These are phyloP conservation scores for Rhynchospora tenuis DNA, from an alignment of 176 grass and related monocot species.

Conservation along the genomic window DNA sequence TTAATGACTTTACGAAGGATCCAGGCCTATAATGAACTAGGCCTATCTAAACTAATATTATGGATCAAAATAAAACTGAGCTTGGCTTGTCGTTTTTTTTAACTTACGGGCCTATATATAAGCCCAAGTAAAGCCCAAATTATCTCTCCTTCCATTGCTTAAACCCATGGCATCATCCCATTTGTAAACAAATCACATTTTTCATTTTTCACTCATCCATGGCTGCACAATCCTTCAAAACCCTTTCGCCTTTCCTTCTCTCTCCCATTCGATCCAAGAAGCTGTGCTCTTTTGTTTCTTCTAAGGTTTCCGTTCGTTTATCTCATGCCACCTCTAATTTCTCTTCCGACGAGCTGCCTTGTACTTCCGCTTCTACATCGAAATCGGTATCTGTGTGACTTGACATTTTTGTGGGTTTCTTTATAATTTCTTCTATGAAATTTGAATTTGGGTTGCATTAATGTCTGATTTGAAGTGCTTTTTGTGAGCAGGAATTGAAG, in stretches of 20 bases:
- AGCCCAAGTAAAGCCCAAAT: not conserved
- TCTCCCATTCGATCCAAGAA: constrained; percentile 12
- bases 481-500: constrained; percentile 43
- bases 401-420: not conserved
- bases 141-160: not conserved
- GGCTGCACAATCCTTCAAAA: constrained; percentile 16
- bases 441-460: not conserved
- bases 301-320: not conserved
- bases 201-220: constrained; percentile 9
- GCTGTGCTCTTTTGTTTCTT: not conserved
- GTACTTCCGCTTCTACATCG: constrained; percentile 14
- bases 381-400: not conserved
- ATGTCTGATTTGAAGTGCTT: not conserved
- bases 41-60: no score
- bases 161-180: not conserved
- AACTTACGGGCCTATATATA: not conserved
- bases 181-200: no score
- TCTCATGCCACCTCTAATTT: not conserved
- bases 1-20: not conserved
- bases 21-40: no score
- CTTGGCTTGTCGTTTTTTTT: no score
- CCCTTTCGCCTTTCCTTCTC: constrained; percentile 18
- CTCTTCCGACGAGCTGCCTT: not conserved
- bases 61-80: no score
- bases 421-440: not conserved